Percentiles rank a stretch among this genome's conserved stretches.
Conservation (phyloP, 768 basidiomycete species). For the Auricularia sp. region DNA sequence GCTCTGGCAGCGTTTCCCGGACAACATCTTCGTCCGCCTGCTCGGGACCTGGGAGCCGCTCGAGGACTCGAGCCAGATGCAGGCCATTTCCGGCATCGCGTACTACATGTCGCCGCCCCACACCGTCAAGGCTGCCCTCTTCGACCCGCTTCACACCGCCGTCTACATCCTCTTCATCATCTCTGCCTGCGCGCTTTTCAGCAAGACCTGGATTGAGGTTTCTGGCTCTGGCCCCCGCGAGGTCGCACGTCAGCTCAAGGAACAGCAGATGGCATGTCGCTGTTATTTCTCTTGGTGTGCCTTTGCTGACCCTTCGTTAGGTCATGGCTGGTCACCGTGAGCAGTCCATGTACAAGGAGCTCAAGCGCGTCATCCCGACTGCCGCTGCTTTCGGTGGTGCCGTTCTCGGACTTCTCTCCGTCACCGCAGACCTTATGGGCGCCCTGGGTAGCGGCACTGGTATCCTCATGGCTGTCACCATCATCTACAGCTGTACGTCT, state of each 20-base stretch:
- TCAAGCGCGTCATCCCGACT: slow-evolving; percentile 95
- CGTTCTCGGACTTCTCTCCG: slow-evolving; percentile 85
- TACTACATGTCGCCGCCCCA: slow-evolving; percentile 99
- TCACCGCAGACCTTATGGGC: slow-evolving; percentile 89
- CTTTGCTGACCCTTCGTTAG: not conserved
- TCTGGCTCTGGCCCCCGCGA: slow-evolving; percentile 93
- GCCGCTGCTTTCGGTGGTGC: slow-evolving; percentile 96
- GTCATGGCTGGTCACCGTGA: slow-evolving; percentile 74
- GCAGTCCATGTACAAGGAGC: slow-evolving; percentile 97
- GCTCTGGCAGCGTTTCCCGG: slow-evolving; percentile 84
- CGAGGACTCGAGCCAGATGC: slow-evolving; percentile 88
- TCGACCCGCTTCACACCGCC: slow-evolving; percentile 89
- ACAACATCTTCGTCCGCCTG: slow-evolving; percentile 79
- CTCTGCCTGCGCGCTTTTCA: slow-evolving; percentile 91
- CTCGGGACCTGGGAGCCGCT: slow-evolving; percentile 98
- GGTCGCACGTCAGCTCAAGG: slow-evolving; percentile 96
- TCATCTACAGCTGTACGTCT: slow-evolving; percentile 82
- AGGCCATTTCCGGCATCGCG: slow-evolving; percentile 80
- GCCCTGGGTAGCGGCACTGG: slow-evolving; percentile 93
- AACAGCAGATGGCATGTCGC: slow-evolving; percentile 72
- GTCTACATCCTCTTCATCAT: slow-evolving; percentile 90
- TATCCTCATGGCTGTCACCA: slow-evolving; percentile 96
- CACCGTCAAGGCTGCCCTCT: slow-evolving; percentile 73
- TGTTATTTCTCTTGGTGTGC: not conserved
- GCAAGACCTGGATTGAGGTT: slow-evolving; percentile 99